These are phyloP conservation scores for Monosporascus sp. DNA, from an alignment of 2,329 filamentous ascomycete species.

Conservation along the genomic window DNA sequence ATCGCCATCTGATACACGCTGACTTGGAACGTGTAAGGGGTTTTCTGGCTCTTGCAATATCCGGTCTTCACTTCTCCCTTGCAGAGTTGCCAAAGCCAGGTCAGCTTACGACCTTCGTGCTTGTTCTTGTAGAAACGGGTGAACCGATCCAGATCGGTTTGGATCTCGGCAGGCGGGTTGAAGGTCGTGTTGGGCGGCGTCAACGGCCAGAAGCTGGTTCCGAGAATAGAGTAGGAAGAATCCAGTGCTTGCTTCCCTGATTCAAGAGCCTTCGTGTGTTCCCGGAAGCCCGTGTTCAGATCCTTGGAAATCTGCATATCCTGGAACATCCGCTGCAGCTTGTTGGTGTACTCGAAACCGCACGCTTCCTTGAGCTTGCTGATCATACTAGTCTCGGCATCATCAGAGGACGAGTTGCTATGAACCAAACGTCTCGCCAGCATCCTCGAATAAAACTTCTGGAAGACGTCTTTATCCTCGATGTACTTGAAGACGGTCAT, in stretches of 20 bases:
- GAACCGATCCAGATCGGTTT: conserved; percentile 85
- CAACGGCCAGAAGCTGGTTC: conserved; percentile 96
- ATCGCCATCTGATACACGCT: conserved; percentile 98
- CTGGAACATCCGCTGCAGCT: conserved; percentile 99
- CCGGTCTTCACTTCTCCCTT: conserved; percentile 95
- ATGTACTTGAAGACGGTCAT: conserved; percentile 99
- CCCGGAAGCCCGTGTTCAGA: conserved; percentile 83
- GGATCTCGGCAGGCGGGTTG: conserved; percentile 77
- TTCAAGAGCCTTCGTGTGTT: conserved; percentile 61
- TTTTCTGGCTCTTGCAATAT: conserved; percentile 84
- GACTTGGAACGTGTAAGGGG: conserved; percentile 93
- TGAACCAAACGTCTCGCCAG: conserved; percentile 91
- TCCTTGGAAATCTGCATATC: conserved; percentile 99
- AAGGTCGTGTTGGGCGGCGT: conserved; percentile 84
- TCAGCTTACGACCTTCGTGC: conserved; percentile 92
- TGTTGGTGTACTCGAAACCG: conserved; percentile 99
- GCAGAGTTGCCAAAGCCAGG: conserved; percentile 97
- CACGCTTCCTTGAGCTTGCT: conserved; percentile 98
- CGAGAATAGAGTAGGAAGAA: conserved; percentile 85
- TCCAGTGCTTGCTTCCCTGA: conserved; percentile 70
- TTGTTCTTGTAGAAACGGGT: conserved; percentile 90
- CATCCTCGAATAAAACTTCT: conserved; percentile 98
- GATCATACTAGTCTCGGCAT: conserved; percentile 99
- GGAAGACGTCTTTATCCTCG: conserved; percentile 99
- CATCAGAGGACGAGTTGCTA: conserved; percentile 90